A percentile compares a stretch with the other conserved stretches of the same genome.
Evolutionary conservation across 106 monocot genomes (phyloP).

Genomic region (Alisma plantagoaquatica): DNA sequence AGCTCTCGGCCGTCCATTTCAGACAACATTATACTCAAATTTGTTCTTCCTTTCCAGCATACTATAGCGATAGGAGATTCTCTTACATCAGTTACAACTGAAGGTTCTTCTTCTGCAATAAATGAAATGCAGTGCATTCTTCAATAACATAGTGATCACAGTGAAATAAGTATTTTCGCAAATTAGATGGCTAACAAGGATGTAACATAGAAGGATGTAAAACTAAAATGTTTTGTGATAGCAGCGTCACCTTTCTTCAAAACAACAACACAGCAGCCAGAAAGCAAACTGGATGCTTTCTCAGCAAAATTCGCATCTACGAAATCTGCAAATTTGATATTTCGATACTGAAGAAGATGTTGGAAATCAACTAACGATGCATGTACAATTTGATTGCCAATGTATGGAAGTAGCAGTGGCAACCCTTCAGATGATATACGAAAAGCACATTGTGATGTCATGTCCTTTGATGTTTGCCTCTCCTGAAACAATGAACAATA

Average conservation of each 20-base stretch:
- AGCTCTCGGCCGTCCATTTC: slow-evolving; percentile 62
- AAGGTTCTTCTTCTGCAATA: not conserved
- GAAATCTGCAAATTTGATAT: slow-evolving; percentile 73
- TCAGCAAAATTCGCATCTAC: slow-evolving; percentile 52
- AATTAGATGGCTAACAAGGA: too few relatives aligned
- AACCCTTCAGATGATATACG: slow-evolving; percentile 95
- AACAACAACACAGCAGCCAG: slow-evolving; percentile 80
- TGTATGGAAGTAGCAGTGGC: slow-evolving; percentile 73
- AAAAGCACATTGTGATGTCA: slow-evolving; percentile 47
- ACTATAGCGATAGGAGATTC: slow-evolving; percentile 62
- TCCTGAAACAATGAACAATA: slow-evolving; percentile 38
- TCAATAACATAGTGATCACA: too few relatives aligned
- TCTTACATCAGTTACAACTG: slow-evolving; percentile 14
- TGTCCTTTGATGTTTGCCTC: slow-evolving; percentile 68
- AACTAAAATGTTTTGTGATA: too few relatives aligned
- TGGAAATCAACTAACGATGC: slow-evolving; percentile 63
- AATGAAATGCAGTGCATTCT: too few relatives aligned
- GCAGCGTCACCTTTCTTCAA: slow-evolving; percentile 45
- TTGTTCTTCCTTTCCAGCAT: slow-evolving; percentile 96
- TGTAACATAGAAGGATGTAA: too few relatives aligned
- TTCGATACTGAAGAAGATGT: slow-evolving; percentile 68
- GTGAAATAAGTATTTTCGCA: too few relatives aligned
- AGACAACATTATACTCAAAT: slow-evolving; percentile 79
- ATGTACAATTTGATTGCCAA: slow-evolving; percentile 66
- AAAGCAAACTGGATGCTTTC: slow-evolving; percentile 39